Conservation (phyloP, 2,329 filamentous ascomycete genomes). For the Graphilbum sp. region DNA sequence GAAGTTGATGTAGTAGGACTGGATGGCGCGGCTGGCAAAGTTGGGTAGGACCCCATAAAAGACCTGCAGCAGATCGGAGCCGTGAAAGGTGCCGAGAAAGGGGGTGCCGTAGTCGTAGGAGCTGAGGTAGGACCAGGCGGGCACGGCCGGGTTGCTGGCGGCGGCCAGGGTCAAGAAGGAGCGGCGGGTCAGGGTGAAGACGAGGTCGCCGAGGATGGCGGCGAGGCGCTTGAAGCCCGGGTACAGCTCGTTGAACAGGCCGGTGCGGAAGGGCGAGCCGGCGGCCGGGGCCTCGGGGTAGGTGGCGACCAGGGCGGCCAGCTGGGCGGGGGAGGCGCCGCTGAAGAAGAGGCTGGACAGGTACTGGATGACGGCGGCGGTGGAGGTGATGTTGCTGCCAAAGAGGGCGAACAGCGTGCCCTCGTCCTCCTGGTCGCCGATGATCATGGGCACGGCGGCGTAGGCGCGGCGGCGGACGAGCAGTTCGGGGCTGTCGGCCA, state of each 20-base stretch:
- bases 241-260: slow-evolving; percentile 51
- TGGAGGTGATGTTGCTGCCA: slow-evolving; percentile 48
- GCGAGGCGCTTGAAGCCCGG: slow-evolving; percentile 63
- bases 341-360: slow-evolving; percentile 44
- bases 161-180: slow-evolving; percentile 36
- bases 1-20: slow-evolving; percentile 59
- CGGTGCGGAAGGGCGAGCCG: slow-evolving; percentile 59
- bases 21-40: slow-evolving; percentile 41
- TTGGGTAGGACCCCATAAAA: slow-evolving; percentile 50
- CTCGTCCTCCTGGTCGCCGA: slow-evolving; percentile 68
- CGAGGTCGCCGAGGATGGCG: slow-evolving; percentile 58
- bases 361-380: slow-evolving; percentile 44
- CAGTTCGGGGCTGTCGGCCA: slow-evolving; percentile 46
- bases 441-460: slow-evolving; percentile 32
- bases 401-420: slow-evolving; percentile 59
- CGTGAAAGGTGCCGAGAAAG: slow-evolving; percentile 62
- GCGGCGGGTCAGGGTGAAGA: slow-evolving; percentile 57
- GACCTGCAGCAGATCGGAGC: slow-evolving; percentile 49
- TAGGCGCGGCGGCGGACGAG: slow-evolving; percentile 33
- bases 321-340: slow-evolving; percentile 28
- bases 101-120: slow-evolving; percentile 58
- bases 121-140: slow-evolving; percentile 58
- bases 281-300: slow-evolving; percentile 40
- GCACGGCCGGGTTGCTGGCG: slow-evolving; percentile 36
- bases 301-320: slow-evolving; percentile 40